phyloP scores from a whole-genome alignment of 495 filamentous ascomycete species.

The Talaromyces liani region DNA sequence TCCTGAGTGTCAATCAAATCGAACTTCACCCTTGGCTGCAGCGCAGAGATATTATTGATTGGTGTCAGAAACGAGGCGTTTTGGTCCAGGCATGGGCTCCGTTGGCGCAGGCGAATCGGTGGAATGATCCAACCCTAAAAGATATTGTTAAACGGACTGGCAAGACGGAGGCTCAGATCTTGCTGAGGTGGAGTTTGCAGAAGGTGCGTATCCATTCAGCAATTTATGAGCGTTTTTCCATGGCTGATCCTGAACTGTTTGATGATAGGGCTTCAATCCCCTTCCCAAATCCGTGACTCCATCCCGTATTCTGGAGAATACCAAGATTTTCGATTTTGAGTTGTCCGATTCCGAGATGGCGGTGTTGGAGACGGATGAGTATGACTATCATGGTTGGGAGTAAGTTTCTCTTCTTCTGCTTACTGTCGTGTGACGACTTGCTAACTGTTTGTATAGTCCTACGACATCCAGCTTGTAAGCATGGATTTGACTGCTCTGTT shows the following conservation, averaged over 20 bases:
- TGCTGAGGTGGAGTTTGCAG: conserved; percentile 84
- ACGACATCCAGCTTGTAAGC: not conserved
- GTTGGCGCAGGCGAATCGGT: conserved; percentile 58
- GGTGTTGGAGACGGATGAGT: conserved; percentile 43
- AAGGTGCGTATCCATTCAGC: conserved; percentile 34
- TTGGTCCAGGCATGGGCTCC: conserved; percentile 77
- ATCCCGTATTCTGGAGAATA: conserved; percentile 61
- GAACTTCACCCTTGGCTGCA: conserved; percentile 89
- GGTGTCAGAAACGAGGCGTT: conserved; percentile 61
- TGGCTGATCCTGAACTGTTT: too few relatives aligned
- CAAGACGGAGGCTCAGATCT: conserved; percentile 69
- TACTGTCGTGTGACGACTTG: not conserved
- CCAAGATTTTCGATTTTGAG: conserved; percentile 73
- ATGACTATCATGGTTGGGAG: conserved; percentile 16
- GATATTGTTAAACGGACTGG: conserved; percentile 58
- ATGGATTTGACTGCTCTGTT: not conserved
- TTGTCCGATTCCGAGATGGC: conserved; percentile 55
- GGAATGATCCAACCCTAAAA: conserved; percentile 55
- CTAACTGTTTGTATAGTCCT: not conserved
- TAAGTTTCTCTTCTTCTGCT: not conserved
- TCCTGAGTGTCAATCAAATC: conserved; percentile 77
- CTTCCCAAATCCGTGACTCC: conserved; percentile 58
- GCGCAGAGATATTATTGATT: conserved; percentile 66
- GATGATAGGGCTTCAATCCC: conserved; percentile 56
- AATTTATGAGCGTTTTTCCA: too few relatives aligned